Evolutionary conservation across 2,329 filamentous ascomycete genomes (phyloP), one percentile per base, ranked within the genome.

Genomic region (Pseudogymnoascus sp.): DNA sequence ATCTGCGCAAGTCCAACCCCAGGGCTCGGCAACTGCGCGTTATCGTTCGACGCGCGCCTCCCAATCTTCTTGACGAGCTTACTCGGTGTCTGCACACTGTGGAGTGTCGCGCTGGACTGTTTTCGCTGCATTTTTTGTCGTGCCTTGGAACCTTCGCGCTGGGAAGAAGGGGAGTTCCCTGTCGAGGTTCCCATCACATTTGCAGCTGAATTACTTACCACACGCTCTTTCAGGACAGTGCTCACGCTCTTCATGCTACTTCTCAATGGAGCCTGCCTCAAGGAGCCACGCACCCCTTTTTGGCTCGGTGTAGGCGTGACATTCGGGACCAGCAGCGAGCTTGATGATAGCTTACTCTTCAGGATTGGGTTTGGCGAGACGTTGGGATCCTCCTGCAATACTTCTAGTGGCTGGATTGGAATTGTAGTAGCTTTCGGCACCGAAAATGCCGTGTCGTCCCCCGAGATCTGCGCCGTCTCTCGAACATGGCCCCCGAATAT

Each of bases 391-490:
- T 70, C 68, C 31, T 68, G 65, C 21, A 71, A 42, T 9, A 68
- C 31, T 14, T 66, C 70, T 5, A 72, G 63, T 11, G 69, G 69
- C 36, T 70, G 68, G 8, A 69, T 70, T 5, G 62, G 62, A 9
- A 46, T 65, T 21, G 40, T 42, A 25, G 25, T 42, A 4, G n/a
- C n/a, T n/a, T 16, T 16, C 16, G 49, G 66, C n/a, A 56, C 66
- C 46, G 59, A 61, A 21, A 34, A 69, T 59, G 31, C 68, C 64
- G 63, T 67, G 14, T 75, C 74, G 40, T 75, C 73, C 12, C 76
- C 76, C 5, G 78, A 77, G 60, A 83, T 82, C 43, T 84, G 80
- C 1, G 82, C 79, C 7, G 71, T 68, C 69, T 84, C 82, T 40
- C 81, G 76, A 16, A 82, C 69, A 67, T 84, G 82, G 0, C 79